phyloP scores from a whole-genome alignment of 2,329 filamentous ascomycete species.

The Aspergillus ochraceoroseus region DNA sequence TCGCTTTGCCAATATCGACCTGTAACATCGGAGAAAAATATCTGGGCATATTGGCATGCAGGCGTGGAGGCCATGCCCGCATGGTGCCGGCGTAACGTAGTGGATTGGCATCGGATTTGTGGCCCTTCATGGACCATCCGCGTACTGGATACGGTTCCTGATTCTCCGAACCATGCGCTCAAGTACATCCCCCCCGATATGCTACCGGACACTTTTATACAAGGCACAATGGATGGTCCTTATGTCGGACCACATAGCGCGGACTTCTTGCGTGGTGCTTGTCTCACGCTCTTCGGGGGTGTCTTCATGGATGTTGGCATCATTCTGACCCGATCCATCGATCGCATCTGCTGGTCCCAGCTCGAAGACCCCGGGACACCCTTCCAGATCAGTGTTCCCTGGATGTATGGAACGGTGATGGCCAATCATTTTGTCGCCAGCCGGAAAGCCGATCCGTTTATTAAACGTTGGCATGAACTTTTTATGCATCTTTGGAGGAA shows the following conservation, averaged over 20 bases:
- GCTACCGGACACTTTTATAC: conserved; percentile 13
- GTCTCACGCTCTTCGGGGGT: conserved; percentile 43
- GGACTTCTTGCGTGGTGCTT: conserved; percentile 23
- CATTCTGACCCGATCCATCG: neutral
- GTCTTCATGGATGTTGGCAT: conserved; percentile 5
- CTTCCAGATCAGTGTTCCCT: neutral
- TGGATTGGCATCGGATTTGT: conserved; percentile 4
- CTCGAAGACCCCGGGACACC: conserved; percentile 1
- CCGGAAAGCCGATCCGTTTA: neutral
- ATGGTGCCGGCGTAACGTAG: conserved; percentile 9
- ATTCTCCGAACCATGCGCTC: conserved; percentile 35
- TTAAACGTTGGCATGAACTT: conserved; percentile 6
- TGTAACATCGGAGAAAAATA: conserved; percentile 5
- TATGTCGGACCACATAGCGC: conserved; percentile 15
- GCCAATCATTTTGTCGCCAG: conserved; percentile 4
- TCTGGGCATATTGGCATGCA: conserved; percentile 10
- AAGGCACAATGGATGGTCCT: conserved; percentile 15
- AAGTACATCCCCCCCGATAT: conserved; percentile 2
- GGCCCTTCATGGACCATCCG: conserved; percentile 7
- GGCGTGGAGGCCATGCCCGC: neutral
- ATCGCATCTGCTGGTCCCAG: conserved; percentile 6
- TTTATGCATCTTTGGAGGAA: conserved; percentile 1
- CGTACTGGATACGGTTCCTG: conserved; percentile 15
- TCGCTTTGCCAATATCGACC: neutral
- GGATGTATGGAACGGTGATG: neutral